phyloP scores from a whole-genome alignment of 1,139 yeast genomes.

The Kodamaea ohmeri region DNA sequence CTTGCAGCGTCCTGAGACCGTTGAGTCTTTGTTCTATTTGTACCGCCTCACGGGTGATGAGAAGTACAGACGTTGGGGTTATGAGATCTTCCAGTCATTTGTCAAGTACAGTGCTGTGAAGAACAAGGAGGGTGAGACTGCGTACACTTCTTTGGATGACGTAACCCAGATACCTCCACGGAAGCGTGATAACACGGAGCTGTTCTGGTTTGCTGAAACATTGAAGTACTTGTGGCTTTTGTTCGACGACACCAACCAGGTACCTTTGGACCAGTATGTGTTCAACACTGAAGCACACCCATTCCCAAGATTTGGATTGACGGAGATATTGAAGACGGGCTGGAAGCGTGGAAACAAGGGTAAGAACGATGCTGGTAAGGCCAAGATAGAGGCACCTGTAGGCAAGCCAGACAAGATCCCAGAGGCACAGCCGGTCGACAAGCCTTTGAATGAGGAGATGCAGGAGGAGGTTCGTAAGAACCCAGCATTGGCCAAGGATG shows the following conservation, averaged over 20 bases:
- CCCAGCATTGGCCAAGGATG: constrained; percentile 28
- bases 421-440: constrained; percentile 45
- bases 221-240: constrained; percentile 81
- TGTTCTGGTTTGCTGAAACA: constrained; percentile 94
- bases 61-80: constrained; percentile 87
- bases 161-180: constrained; percentile 55
- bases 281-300: constrained; percentile 96
- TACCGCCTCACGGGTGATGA: constrained; percentile 80
- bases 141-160: constrained; percentile 68
- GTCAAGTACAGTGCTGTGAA: constrained; percentile 55
- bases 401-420: constrained; percentile 35
- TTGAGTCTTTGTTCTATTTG: constrained; percentile 79
- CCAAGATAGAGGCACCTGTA: constrained; percentile 20
- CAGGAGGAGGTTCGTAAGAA: constrained; percentile 36
- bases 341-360: constrained; percentile 52
- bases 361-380: constrained; percentile 15
- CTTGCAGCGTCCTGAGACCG: constrained; percentile 91
- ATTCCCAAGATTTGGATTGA: constrained; percentile 66
- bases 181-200: constrained; percentile 74
- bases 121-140: constrained; percentile 49
- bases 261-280: constrained; percentile 65
- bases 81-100: constrained; percentile 76
- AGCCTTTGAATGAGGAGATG: constrained; percentile 38
- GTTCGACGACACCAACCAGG: constrained; percentile 61
- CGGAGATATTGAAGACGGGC: constrained; percentile 58